A percentile compares a stretch with the other conserved stretches of the same genome.
Evolutionary conservation across 2,329 filamentous ascomycete genomes (phyloP).

Genomic region (Didymella segeticola): DNA sequence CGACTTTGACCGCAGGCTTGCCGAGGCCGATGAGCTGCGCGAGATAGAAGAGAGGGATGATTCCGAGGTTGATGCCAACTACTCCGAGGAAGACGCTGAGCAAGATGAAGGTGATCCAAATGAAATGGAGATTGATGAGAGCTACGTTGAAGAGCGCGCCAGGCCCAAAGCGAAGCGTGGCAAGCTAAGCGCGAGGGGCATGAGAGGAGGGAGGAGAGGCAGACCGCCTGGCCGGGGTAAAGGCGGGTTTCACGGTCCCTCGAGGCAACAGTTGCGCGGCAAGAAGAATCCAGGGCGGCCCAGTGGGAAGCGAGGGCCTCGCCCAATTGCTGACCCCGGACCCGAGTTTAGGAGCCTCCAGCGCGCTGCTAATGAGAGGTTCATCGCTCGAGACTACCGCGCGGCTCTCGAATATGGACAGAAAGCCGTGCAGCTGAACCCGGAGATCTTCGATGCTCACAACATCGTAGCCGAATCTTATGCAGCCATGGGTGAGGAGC

Average conservation of each 20-base stretch:
- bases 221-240: conserved; percentile 33
- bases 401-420: conserved; percentile 47
- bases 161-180: conserved; percentile 28
- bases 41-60: conserved; percentile 40
- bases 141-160: conserved; percentile 32
- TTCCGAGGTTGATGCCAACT: conserved; percentile 45
- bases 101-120: conserved; percentile 43
- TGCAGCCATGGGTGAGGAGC: conserved; percentile 61
- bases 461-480: conserved; percentile 67
- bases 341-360: conserved; percentile 74
- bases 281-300: conserved; percentile 37
- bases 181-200: conserved; percentile 22
- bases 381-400: conserved; percentile 67
- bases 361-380: conserved; percentile 71
- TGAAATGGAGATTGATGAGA: conserved; percentile 39
- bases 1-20: conserved; percentile 33
- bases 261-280: conserved; percentile 26
- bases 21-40: conserved; percentile 38
- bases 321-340: conserved; percentile 70
- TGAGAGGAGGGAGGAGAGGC: conserved; percentile 34
- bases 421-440: conserved; percentile 56
- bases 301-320: conserved; percentile 49
- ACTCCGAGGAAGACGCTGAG: conserved; percentile 41
- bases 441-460: conserved; percentile 68
- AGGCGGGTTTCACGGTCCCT: conserved; percentile 27